These are phyloP conservation scores for Astragalus glycyphyllos DNA, from an alignment of 306 rosid genomes.

Conservation along the genomic window DNA sequence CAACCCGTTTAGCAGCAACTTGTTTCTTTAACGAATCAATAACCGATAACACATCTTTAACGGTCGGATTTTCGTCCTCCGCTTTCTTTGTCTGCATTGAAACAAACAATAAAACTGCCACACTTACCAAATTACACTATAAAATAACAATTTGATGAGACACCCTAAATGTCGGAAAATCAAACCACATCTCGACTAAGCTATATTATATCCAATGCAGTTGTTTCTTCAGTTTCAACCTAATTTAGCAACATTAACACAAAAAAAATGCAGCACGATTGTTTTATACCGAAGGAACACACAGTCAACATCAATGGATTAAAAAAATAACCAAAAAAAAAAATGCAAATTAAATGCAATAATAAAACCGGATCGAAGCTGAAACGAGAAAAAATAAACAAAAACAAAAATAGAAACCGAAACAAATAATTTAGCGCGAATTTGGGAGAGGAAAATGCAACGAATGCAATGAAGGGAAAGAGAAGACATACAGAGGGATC, in stretches of 20 bases:
- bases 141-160: constrained; percentile 7
- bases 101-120: constrained; percentile 4
- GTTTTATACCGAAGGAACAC: not conserved
- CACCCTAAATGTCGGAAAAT: constrained; percentile 16
- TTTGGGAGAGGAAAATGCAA: not conserved
- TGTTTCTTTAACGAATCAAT: constrained; percentile 84
- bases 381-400: not conserved
- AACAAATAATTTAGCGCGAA: not conserved
- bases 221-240: constrained; percentile 40
- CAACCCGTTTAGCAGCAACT: constrained; percentile 65
- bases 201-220: constrained; percentile 45
- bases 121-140: not conserved
- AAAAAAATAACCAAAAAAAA: constrained; percentile 1
- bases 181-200: constrained; percentile 8
- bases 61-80: constrained; percentile 49
- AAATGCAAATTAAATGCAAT: not conserved
- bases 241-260: constrained; percentile 38
- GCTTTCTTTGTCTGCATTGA: constrained; percentile 49
- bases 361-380: constrained; percentile 33
- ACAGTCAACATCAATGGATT: not conserved
- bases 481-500: constrained; percentile 58
- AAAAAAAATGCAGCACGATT: not conserved
- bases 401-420: constrained; percentile 10
- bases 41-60: constrained; percentile 61
- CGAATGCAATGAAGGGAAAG: constrained; percentile 11